phyloP scores from a whole-genome alignment of 495 filamentous ascomycete genomes.

The Aspergillus ellipticus region DNA sequence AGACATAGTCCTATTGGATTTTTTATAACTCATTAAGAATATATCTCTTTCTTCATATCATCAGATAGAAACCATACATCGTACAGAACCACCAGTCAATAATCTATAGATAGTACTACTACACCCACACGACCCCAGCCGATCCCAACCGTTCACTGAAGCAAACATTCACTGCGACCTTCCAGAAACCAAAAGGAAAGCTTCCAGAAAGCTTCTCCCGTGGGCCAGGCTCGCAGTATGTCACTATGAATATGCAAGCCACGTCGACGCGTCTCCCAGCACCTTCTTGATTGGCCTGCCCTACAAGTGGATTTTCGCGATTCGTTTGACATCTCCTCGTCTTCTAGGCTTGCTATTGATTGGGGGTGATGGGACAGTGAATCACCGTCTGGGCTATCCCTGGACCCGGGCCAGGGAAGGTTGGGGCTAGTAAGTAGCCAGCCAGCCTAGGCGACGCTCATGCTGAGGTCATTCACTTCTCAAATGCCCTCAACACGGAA shows the following conservation, averaged over 20 bases:
- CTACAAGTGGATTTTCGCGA: not conserved
- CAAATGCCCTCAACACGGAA: slow-evolving; percentile 64
- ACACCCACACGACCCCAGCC: not conserved
- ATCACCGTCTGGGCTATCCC: not conserved
- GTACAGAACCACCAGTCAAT: not conserved
- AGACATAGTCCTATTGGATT: too few relatives aligned
- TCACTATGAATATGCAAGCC: not conserved
- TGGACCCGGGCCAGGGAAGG: not conserved
- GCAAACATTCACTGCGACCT: not conserved
- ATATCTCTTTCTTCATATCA: too few relatives aligned
- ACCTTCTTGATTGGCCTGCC: not conserved
- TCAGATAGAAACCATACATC: too few relatives aligned
- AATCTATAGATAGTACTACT: not conserved
- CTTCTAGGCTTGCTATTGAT: not conserved
- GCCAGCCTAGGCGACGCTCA: not conserved
- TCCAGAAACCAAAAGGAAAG: not conserved
- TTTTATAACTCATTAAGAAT: too few relatives aligned
- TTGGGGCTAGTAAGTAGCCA: not conserved
- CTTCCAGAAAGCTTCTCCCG: not conserved
- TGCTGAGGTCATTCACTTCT: slow-evolving; percentile 21
- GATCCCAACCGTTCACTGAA: not conserved
- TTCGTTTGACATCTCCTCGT: not conserved
- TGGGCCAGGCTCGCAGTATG: too few relatives aligned
- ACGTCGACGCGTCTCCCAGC: not conserved
- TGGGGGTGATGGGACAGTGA: not conserved